phyloP scores from a whole-genome alignment of 1,139 yeast genomes.

The Protomyces pachydermus region DNA sequence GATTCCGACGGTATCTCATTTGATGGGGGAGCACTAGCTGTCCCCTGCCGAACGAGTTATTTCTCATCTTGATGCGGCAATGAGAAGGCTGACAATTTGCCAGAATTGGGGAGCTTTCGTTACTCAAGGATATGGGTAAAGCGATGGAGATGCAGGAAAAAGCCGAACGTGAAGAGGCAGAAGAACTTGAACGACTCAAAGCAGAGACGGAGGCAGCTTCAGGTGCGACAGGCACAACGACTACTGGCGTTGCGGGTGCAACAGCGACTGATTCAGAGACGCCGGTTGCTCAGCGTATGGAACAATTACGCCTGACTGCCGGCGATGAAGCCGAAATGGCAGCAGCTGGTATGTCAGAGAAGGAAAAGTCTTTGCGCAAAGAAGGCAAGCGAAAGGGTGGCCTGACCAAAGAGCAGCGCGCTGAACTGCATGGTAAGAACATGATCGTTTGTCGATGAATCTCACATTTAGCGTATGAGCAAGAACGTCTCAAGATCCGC shows the following conservation, averaged over 20 bases:
- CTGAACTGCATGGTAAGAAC: conserved; percentile 45
- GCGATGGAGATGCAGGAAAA: conserved; percentile 68
- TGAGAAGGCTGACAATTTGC: neutral
- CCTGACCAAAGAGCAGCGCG: conserved; percentile 47
- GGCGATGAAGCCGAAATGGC: conserved; percentile 26
- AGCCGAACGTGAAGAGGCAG: conserved; percentile 71
- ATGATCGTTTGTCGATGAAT: neutral
- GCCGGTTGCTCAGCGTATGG: conserved; percentile 4
- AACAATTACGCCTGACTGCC: conserved; percentile 28
- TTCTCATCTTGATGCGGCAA: neutral
- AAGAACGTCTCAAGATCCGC: conserved; percentile 66
- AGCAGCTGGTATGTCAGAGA: conserved; percentile 26
- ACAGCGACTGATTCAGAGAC: neutral
- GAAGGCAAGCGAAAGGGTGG: conserved; percentile 48
- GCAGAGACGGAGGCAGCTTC: conserved; percentile 70
- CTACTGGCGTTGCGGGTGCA: neutral
- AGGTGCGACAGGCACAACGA: neutral
- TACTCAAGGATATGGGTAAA: conserved; percentile 72
- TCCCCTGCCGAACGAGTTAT: neutral
- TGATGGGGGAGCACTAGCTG: neutral
- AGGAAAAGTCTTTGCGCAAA: conserved; percentile 36
- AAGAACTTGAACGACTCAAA: conserved; percentile 49
- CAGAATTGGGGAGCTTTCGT: conserved; percentile 79
- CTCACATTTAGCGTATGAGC: conserved; percentile 52
- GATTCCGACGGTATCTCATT: conserved; percentile 27